Evolutionary conservation across 148 eudicot genomes (phyloP).

Genomic region (Rhododendron henanense): DNA sequence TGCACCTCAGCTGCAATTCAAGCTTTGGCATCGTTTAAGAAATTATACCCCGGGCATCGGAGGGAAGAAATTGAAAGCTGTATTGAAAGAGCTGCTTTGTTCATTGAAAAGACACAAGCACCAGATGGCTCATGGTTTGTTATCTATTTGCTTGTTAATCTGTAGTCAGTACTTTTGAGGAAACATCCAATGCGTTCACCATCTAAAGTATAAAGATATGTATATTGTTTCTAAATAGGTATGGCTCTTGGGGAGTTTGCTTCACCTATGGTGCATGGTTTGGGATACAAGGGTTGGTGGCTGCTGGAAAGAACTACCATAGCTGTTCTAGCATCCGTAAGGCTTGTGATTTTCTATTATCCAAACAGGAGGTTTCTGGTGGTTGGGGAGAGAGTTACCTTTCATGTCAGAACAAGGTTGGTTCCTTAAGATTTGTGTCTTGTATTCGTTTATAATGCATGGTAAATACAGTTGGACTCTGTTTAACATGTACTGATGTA

Average conservation of each 20-base stretch:
- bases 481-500: not conserved
- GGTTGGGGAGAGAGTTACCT: constrained; percentile 99
- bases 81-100: constrained; percentile 57
- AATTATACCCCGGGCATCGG: constrained; percentile 77
- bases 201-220: too few relatives aligned
- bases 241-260: constrained; percentile 97
- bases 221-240: too few relatives aligned
- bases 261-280: constrained; percentile 92
- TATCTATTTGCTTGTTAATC: too few relatives aligned
- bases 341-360: constrained; percentile 78
- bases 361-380: constrained; percentile 77
- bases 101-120: constrained; percentile 74
- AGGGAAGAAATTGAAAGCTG: constrained; percentile 65
- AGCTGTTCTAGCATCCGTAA: constrained; percentile 61
- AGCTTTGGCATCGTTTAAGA: constrained; percentile 70
- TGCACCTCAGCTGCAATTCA: constrained; percentile 96
- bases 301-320: constrained; percentile 59
- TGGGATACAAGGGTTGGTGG: constrained; percentile 71
- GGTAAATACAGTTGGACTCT: not conserved
- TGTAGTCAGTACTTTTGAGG: too few relatives aligned
- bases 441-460: not conserved
- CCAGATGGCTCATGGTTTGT: constrained; percentile 94
- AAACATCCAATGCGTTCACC: too few relatives aligned
- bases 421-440: not conserved
- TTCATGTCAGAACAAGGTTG: constrained; percentile 87